phyloP scores from a whole-genome alignment of 2,329 filamentous ascomycete species.

The Chaetomium sp. region DNA sequence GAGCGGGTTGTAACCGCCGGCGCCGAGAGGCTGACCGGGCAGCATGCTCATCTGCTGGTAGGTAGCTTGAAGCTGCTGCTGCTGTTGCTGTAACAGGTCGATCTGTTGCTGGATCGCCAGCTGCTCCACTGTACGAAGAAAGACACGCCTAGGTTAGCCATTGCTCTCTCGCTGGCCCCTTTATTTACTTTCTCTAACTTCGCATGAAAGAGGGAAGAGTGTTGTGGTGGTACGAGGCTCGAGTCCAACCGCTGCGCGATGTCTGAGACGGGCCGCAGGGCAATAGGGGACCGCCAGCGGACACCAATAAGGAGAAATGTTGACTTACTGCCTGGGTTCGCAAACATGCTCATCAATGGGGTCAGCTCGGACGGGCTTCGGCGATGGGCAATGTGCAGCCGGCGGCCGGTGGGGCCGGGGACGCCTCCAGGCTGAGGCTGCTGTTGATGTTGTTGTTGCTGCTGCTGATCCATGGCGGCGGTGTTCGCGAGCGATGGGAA shows the following conservation, averaged over 20 bases:
- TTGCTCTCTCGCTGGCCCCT: too few relatives aligned
- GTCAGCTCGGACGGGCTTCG: constrained; percentile 96
- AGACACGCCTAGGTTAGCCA: constrained; percentile 22
- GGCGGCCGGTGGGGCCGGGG: constrained; percentile 72
- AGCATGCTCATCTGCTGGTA: constrained; percentile 98
- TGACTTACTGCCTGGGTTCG: constrained; percentile 57
- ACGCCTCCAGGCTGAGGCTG: constrained; percentile 51
- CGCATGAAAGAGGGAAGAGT: too few relatives aligned
- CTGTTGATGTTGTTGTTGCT: constrained; percentile 49
- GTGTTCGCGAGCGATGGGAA: constrained; percentile 19
- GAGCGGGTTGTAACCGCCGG: constrained; percentile 68
- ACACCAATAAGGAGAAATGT: constrained; percentile 21
- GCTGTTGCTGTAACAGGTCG: constrained; percentile 92
- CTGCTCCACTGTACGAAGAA: constrained; percentile 70
- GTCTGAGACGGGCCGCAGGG: background rate
- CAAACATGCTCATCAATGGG: constrained; percentile 90
- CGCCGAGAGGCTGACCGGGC: constrained; percentile 68
- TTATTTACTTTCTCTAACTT: too few relatives aligned
- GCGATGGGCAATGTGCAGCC: constrained; percentile 94
- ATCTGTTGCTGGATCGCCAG: constrained; percentile 97
- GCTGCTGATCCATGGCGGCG: constrained; percentile 60
- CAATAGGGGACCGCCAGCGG: constrained; percentile 1
- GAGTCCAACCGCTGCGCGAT: too few relatives aligned
- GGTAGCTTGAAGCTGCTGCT: constrained; percentile 93
- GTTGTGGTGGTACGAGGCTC: too few relatives aligned